These are phyloP conservation scores for Pyrenophora tritici-repentis DNA, from an alignment of 2,329 filamentous ascomycete species.

Conservation along the genomic window DNA sequence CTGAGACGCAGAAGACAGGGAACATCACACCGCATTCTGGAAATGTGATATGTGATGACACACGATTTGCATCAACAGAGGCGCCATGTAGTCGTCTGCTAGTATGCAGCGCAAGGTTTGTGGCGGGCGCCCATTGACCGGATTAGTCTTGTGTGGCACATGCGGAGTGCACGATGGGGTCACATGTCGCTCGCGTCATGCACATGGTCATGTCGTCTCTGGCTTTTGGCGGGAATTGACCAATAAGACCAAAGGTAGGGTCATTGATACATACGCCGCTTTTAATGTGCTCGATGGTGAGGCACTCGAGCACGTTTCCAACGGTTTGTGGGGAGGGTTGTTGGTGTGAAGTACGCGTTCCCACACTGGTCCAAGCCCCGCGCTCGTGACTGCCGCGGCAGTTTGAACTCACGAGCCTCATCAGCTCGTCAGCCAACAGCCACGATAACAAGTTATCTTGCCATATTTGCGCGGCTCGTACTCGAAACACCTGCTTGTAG, in stretches of 20 bases:
- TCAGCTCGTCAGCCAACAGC: not conserved
- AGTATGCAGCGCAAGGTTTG: not conserved
- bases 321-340: conserved; percentile 2
- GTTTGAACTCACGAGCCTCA: not conserved
- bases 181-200: conserved; percentile 12
- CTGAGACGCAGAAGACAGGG: no score
- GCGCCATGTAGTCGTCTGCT: not conserved
- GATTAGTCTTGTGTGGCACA: conserved; percentile 8
- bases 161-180: conserved; percentile 12
- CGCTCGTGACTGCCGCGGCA: conserved; percentile 13
- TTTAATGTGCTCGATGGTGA: not conserved
- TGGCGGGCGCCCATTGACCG: conserved; percentile 2
- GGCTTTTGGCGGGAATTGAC: conserved; percentile 1
- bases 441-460: conserved; percentile 1
- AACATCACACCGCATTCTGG: no score
- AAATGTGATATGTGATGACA: no score
- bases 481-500: conserved; percentile 17
- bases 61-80: no score
- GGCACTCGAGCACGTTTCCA: not conserved
- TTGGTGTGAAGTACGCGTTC: conserved; percentile 4
- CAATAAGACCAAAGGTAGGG: not conserved
- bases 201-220: not conserved
- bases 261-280: not conserved
- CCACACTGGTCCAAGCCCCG: conserved; percentile 7
- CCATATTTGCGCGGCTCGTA: conserved; percentile 5